Base-by-base conservation (phyloP, 1,284 basidiomycete species). In the Wolfiporia cocos region DNA sequence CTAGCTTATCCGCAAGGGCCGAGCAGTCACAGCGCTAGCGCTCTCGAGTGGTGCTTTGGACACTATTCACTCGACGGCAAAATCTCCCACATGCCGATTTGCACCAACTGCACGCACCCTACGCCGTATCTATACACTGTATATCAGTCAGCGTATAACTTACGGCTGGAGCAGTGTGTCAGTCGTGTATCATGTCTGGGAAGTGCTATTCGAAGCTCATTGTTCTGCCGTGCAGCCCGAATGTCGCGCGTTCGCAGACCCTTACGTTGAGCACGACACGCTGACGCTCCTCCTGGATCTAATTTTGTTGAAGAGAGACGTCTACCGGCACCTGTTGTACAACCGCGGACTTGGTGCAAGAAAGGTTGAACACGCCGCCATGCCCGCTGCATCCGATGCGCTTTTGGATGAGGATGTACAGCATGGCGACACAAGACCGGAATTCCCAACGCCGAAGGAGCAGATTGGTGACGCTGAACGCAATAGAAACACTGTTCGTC, bases 251-350 rank as follows among this genome's bases (percentile, higher is more conserved):
- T 91, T 94, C 56, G 84, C 84, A 1, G 92, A 96, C 61, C 89
- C 88, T 44, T 90, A 94, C 51, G 88, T 95, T 47, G 91, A 95
- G 58, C 86, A 93, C 50, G 90, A 92, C 50, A 66, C 73, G 0
- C 67, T 93, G 39, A 81, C 83, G 1, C 68, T 95, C 17, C 64
- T 91, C 1, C 71, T 95, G 34, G 92, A 95, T 62, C 70, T 95
- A 7, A 86, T 95, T 41, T 71, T 95, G 20, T 74, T 95, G 33
- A 95, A 94, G 60, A 73, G 87, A 17, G 81, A 81, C 18, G 92
- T 94, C 1, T 95, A 88, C 58, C 72, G 89, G 11, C 92, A 96
- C 65, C 65, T 96, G 19, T 67, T 96, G n/a, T 95, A 89, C 60
- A 96, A 96, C 55, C 71, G 89, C 33, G 87, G 81, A 4, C 66